A percentile compares a stretch with the other conserved stretches of the same genome.
Evolutionary conservation across 441 rosid genomes (phyloP).

Genomic region (Populus hybrid): DNA sequence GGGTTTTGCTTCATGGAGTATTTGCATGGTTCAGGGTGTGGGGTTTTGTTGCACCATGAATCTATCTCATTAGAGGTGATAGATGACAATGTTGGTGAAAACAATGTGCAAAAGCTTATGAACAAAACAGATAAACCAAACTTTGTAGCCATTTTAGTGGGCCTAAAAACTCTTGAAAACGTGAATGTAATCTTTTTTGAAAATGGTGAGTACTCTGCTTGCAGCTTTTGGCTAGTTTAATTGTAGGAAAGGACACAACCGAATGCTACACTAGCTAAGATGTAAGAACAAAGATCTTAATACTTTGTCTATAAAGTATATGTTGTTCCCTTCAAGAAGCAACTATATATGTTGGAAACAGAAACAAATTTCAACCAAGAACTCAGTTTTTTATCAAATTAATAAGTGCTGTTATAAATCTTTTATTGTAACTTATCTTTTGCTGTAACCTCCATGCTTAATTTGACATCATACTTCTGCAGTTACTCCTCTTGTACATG

Average conservation of each 20-base stretch:
- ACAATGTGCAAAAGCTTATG: conserved; percentile 11
- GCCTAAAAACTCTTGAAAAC: background rate
- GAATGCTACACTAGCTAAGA: background rate
- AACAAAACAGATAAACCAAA: conserved; percentile 10
- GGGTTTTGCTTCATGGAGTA: conserved; percentile 29
- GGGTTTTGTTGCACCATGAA: conserved; percentile 47
- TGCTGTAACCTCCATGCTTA: background rate
- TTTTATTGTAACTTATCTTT: background rate
- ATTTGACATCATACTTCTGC: background rate
- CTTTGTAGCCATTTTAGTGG: conserved; percentile 21
- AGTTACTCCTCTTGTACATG: background rate
- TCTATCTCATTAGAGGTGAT: conserved; percentile 15
- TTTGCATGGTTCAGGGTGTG: conserved; percentile 48
- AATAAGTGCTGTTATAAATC: background rate
- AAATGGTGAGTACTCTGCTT: background rate
- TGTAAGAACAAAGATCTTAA: background rate
- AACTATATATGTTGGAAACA: background rate
- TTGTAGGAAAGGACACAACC: background rate
- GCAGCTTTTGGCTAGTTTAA: background rate
- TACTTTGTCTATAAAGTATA: background rate
- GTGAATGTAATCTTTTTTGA: background rate
- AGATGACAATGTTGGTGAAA: conserved; percentile 3
- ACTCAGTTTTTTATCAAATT: background rate
- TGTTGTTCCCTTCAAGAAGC: background rate
- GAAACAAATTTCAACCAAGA: background rate